phyloP scores from a whole-genome alignment of 2,329 filamentous ascomycete genomes.

The Reticulascus tulasneorum region DNA sequence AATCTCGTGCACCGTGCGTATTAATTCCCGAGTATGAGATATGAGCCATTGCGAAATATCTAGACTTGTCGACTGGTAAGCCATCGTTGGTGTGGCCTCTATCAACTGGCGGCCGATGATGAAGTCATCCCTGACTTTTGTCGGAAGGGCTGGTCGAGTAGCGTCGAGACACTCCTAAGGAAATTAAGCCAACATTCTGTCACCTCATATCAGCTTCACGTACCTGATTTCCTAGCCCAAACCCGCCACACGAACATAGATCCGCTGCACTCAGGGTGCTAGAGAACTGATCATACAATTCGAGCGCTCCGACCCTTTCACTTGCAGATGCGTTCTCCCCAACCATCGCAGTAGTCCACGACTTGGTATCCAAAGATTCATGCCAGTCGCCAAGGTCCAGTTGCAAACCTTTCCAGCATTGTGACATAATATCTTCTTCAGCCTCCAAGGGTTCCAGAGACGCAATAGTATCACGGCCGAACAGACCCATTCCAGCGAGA shows the following conservation, averaged over 20 bases:
- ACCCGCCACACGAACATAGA: constrained; percentile 46
- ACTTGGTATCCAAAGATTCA: constrained; percentile 32
- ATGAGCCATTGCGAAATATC: no score
- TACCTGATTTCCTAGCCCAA: constrained; percentile 36
- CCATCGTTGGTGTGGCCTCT: constrained; percentile 34
- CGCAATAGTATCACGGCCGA: constrained; percentile 57
- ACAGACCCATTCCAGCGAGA: constrained; percentile 70
- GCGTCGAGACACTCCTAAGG: constrained; percentile 54
- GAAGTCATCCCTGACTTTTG: constrained; percentile 46
- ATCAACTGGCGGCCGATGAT: constrained; percentile 44
- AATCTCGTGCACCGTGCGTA: no score
- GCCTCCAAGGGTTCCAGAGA: constrained; percentile 32
- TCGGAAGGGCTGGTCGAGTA: constrained; percentile 53
- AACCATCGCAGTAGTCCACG: constrained; percentile 33
- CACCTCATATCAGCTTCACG: constrained; percentile 2
- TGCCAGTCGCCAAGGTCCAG: constrained; percentile 60
- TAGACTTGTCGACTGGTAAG: no score
- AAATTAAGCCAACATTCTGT: constrained; percentile 3
- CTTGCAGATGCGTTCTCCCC: constrained; percentile 16
- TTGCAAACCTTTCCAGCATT: constrained; percentile 65
- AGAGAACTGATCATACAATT: constrained; percentile 49
- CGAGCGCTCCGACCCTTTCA: constrained; percentile 34
- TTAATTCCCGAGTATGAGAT: no score
- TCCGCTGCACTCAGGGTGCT: constrained; percentile 65
- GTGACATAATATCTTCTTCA: constrained; percentile 60